These are phyloP conservation scores for Fagus sylvatica DNA, from an alignment of 306 rosid species.

Conservation along the genomic window DNA sequence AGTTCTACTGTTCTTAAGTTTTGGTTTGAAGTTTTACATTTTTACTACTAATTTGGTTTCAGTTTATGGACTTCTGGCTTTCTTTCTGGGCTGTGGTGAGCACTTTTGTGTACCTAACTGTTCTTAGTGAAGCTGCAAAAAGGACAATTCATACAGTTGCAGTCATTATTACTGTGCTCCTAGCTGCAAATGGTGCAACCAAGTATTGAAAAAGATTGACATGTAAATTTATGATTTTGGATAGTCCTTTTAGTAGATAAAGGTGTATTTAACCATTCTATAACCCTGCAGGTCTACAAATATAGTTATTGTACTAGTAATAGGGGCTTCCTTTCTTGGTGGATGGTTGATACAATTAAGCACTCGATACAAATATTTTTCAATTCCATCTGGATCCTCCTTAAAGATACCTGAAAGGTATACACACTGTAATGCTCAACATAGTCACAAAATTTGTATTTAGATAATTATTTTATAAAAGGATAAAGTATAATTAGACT, in stretches of 20 bases:
- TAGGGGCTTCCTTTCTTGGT: slow-evolving; percentile 16
- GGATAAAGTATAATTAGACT: background rate
- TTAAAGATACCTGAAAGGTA: background rate
- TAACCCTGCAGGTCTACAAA: slow-evolving; percentile 10
- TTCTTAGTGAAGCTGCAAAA: background rate
- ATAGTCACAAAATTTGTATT: background rate
- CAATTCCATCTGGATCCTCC: background rate
- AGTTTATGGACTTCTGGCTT: slow-evolving; percentile 26
- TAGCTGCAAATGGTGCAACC: slow-evolving; percentile 13
- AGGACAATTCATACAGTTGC: slow-evolving; percentile 14
- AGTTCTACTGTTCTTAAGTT: background rate
- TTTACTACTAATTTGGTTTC: background rate
- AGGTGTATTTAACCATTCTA: background rate
- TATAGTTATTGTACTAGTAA: slow-evolving; percentile 4
- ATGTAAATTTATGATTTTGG: background rate
- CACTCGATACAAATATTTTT: background rate
- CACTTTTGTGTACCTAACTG: slow-evolving; percentile 18
- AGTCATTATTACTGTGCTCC: slow-evolving; percentile 2
- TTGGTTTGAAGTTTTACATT: background rate
- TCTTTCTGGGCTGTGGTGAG: slow-evolving; percentile 14
- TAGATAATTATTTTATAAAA: background rate
- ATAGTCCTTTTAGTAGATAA: background rate
- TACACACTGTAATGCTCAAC: background rate
- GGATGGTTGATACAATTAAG: slow-evolving; percentile 12
- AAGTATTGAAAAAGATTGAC: background rate